Base-by-base conservation (phyloP, 805 yeast genomes). In the Nakazawaea ernobii region DNA sequence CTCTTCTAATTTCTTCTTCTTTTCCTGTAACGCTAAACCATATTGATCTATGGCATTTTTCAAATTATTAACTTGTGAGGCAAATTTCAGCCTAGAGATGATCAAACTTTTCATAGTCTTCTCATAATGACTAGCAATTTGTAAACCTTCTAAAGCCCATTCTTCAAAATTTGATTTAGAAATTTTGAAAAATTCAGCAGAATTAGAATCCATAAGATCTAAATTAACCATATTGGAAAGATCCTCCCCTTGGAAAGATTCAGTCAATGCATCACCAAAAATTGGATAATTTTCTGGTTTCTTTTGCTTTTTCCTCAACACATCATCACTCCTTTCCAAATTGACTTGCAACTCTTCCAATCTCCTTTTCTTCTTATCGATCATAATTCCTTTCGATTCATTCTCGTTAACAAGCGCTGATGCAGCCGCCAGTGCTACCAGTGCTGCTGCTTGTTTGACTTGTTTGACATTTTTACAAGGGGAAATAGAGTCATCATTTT, bases 61-160 rank as follows among this genome's bases (percentile, higher is more conserved):
- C 26, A 76, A 60, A 11, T 63, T 59, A 13, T 61, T 58, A 14
- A 33, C 54, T n/a, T 56, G 56, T 17, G 59, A 40, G 20, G 50
- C 45, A 11, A 46, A 32, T 13, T 58, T 57, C 51, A 53, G 54
- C 15, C 49, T 35, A 39, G 60, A 58, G 3, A 58, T 40, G 26
- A 52, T 52, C 10, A 74, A 69, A 45, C 67, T 68, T 33, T 61
- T 59, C 48, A 69, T 69, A 28, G 74, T 59, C 49, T 51, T 46
- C 4, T 63, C 58, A 47, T 74, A 71, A 43, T 63, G 63, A 8
- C 55, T 51, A 20, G 57, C 53, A 27, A 74, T 54, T 2, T 49
- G 32, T 6, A 66, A 58, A 0, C 78, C 75, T 17, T 59, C 53
- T 3, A 48, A 41, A 20, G 66, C 51, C 80, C 81, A 77, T 11